Evolutionary conservation across 768 basidiomycete species (phyloP).

Genomic region (Boletus fagicola): DNA sequence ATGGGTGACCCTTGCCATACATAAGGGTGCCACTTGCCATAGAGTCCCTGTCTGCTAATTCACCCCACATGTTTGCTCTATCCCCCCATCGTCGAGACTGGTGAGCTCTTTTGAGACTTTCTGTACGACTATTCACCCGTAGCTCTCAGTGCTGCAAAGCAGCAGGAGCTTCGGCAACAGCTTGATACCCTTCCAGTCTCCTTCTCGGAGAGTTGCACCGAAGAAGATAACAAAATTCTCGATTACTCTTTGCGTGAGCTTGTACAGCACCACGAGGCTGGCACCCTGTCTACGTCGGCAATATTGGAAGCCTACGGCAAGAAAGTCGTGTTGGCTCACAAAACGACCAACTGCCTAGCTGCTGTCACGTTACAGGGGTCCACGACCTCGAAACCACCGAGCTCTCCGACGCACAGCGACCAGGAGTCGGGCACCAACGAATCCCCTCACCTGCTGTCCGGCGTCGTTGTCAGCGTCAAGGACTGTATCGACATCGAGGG

Average conservation of each 20-base stretch:
- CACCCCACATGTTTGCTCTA: slow-evolving; percentile 23
- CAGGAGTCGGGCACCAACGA: not conserved
- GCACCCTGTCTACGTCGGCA: slow-evolving; percentile 27
- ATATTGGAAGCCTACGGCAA: slow-evolving; percentile 43
- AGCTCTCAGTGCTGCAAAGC: slow-evolving; percentile 33
- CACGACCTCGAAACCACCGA: slow-evolving; percentile 2
- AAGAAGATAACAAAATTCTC: slow-evolving; percentile 37
- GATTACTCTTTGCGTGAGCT: slow-evolving; percentile 37
- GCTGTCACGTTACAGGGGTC: slow-evolving; percentile 42
- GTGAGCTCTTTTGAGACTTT: slow-evolving; percentile 18
- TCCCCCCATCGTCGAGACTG: slow-evolving; percentile 31
- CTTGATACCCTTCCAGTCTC: slow-evolving; percentile 30
- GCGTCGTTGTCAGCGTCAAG: slow-evolving; percentile 50
- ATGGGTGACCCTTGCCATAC: not conserved
- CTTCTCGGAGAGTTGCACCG: slow-evolving; percentile 32
- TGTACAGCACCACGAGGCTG: slow-evolving; percentile 32
- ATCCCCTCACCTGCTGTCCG: slow-evolving; percentile 35
- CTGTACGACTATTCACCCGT: not conserved
- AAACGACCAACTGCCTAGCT: slow-evolving; percentile 50
- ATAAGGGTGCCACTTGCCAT: slow-evolving; percentile 2
- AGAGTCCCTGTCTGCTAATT: not conserved
- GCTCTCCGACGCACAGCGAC: slow-evolving; percentile 12
- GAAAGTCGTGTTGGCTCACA: slow-evolving; percentile 39
- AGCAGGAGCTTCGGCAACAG: slow-evolving; percentile 29
- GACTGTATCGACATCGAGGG: slow-evolving; percentile 47